Evolutionary conservation across 2,329 filamentous ascomycete genomes (phyloP), one percentile per base, ranked within the genome.

Genomic region (Penicillium concentricum): DNA sequence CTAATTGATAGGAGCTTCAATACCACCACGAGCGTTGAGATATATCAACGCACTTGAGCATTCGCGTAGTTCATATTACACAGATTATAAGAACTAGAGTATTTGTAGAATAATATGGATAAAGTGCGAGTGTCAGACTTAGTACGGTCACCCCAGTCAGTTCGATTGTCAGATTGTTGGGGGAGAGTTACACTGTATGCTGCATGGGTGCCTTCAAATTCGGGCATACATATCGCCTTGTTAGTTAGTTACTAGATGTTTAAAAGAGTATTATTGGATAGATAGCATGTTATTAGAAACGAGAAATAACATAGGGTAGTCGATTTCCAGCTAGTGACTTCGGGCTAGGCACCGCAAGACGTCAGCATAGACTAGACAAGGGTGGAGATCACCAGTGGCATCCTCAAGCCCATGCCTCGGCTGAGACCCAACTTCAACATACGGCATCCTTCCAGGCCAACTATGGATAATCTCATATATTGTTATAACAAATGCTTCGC

Each of bases 401-500:
- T 32, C 18, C 24, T 18, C 41, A 9, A 44, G 5, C 20, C 24
- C 6, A 38, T 3, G 24, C 46, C 38, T 44, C 38, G 46, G 24
- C 18, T 51, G 5, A 22, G 30, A 24, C 47, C n/a, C n/a, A 51
- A 18, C 45, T 39, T 32, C 39, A 26, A 44, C 38, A 51, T 24
- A 10, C 26, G 16, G 24, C 24, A 26, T 26, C 41, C 32, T 24
- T 32, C 18, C n/a, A n/a, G 16, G 18, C 20, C 41, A 13, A 45
- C 15, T 4, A 56, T 56, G 48, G 51, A 30, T 13, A 13, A 20
- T 5, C 26, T 67, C 4, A 39, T 51, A 2, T 66, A 67, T 41
- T 43, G 62, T 12, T 60, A 60, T 20, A 57, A 61, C 35, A 65
- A 65, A 51, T 42, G 62, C 13, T 34, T 71, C 8, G 61, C 58